Conservation (phyloP, 495 filamentous ascomycete species). For the Chaetomium tenue region DNA sequence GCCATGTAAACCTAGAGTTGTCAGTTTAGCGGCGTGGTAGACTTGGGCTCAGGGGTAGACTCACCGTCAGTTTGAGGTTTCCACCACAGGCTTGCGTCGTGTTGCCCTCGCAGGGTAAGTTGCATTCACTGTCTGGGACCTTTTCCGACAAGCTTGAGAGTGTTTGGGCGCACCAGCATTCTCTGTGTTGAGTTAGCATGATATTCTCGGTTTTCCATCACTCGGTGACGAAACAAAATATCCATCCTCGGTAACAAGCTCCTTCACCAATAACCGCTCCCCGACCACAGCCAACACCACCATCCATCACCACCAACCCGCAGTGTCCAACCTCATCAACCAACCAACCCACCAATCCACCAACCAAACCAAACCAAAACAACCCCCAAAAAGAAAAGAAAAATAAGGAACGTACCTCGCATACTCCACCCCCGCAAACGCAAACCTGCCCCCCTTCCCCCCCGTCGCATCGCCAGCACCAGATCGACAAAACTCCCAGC, state of each 20-base stretch:
- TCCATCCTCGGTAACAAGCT: not conserved
- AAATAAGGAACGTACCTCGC: constrained; percentile 36
- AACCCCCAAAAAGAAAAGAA: constrained; percentile 3
- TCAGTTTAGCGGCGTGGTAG: too few relatives aligned
- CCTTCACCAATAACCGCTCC: not conserved
- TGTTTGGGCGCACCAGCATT: constrained; percentile 52
- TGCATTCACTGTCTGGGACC: constrained; percentile 40
- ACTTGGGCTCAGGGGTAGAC: constrained; percentile 11
- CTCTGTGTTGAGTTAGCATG: constrained; percentile 29
- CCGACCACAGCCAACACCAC: not conserved
- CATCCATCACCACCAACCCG: not conserved
- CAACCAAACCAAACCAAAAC: too few relatives aligned
- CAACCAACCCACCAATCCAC: too few relatives aligned
- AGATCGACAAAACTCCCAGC: constrained; percentile 43
- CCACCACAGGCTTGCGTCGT: constrained; percentile 47
- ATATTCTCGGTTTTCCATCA: not conserved
- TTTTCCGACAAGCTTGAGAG: constrained; percentile 36
- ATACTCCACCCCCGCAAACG: constrained; percentile 51
- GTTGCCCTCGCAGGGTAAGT: constrained; percentile 47
- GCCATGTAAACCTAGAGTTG: constrained; percentile 21
- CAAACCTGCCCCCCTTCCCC: constrained; percentile 24
- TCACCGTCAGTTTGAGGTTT: constrained; percentile 40
- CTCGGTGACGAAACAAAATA: not conserved
- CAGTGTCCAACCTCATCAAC: too few relatives aligned
- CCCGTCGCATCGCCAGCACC: constrained; percentile 6